A percentile compares a stretch with the other conserved stretches of the same genome.
phyloP scores from a whole-genome alignment of 2,329 filamentous ascomycete species.

The Thielaviopsis euricoi region DNA sequence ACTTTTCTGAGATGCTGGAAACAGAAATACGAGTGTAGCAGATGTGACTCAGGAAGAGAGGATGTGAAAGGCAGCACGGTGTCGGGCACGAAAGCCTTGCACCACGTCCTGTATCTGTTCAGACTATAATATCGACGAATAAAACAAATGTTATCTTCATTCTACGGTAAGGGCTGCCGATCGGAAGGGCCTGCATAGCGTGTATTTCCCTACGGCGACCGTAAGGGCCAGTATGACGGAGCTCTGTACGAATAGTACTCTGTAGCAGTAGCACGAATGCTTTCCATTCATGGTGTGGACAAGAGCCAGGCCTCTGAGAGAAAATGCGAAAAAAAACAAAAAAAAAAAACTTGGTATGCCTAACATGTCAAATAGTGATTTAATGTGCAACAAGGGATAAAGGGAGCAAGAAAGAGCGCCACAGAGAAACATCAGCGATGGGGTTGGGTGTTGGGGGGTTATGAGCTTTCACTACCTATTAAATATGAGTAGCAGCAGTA shows the following conservation, averaged over 20 bases:
- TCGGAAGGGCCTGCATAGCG: background rate
- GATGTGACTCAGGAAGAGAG: too few species aligned
- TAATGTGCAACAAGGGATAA: background rate
- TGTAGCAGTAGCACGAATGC: background rate
- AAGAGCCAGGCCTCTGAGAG: background rate
- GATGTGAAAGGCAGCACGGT: too few species aligned
- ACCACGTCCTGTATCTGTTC: background rate
- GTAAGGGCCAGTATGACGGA: background rate
- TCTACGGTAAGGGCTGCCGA: background rate
- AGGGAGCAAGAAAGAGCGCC: background rate
- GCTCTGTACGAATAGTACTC: too few species aligned
- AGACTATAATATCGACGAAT: background rate
- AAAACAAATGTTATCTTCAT: background rate
- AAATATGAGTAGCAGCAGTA: too few species aligned
- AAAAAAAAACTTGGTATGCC: too few species aligned
- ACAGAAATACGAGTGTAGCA: too few species aligned
- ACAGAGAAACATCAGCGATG: background rate
- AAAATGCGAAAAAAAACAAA: background rate
- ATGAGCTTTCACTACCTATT: too few species aligned
- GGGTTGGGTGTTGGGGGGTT: too few species aligned
- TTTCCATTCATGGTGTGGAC: background rate
- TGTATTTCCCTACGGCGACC: background rate
- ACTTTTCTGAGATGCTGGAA: too few species aligned
- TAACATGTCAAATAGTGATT: background rate
- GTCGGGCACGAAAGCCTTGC: background rate